Evolutionary conservation across 2,329 filamentous ascomycete species (phyloP).

Genomic region (Cordyceps tenuipes): DNA sequence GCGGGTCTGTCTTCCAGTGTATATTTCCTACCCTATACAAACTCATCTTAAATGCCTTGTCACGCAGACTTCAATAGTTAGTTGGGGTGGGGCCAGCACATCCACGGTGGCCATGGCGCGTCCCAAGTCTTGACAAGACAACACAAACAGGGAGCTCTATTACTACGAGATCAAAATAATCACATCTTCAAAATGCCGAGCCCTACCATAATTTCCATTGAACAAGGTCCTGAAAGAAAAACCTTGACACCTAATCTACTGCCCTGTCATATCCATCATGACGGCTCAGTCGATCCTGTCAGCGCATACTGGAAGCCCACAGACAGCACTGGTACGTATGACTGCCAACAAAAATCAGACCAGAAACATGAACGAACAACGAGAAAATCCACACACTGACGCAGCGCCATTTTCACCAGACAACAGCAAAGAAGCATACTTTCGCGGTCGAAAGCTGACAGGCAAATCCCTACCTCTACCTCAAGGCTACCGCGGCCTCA

Average conservation of each 20-base stretch:
- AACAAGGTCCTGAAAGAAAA: conserved; percentile 16
- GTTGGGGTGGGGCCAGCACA: too few species aligned
- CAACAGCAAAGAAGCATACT: conserved; percentile 51
- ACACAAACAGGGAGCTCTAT: neutral
- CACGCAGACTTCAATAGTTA: too few species aligned
- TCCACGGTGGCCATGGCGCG: too few species aligned
- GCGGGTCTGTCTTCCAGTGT: too few species aligned
- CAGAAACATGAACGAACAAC: too few species aligned
- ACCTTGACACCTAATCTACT: conserved; percentile 61
- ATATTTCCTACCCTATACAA: too few species aligned
- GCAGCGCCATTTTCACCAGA: conserved; percentile 29
- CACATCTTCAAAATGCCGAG: conserved; percentile 28
- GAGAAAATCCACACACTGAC: neutral
- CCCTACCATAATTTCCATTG: conserved; percentile 32
- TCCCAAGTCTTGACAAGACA: too few species aligned
- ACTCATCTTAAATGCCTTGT: too few species aligned
- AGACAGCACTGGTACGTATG: conserved; percentile 33
- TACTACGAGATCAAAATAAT: neutral
- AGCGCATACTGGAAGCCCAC: conserved; percentile 63
- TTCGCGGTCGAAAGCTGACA: conserved; percentile 71
- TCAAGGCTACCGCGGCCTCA: conserved; percentile 58
- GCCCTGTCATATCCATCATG: conserved; percentile 72
- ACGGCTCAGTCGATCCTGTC: conserved; percentile 58
- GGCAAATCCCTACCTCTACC: conserved; percentile 62
- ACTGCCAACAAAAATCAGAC: neutral